A percentile compares a stretch with the other conserved stretches of the same genome.
These are phyloP conservation scores for Ogataea trehaloabstinens DNA, from an alignment of 805 yeast species.

Conservation along the genomic window DNA sequence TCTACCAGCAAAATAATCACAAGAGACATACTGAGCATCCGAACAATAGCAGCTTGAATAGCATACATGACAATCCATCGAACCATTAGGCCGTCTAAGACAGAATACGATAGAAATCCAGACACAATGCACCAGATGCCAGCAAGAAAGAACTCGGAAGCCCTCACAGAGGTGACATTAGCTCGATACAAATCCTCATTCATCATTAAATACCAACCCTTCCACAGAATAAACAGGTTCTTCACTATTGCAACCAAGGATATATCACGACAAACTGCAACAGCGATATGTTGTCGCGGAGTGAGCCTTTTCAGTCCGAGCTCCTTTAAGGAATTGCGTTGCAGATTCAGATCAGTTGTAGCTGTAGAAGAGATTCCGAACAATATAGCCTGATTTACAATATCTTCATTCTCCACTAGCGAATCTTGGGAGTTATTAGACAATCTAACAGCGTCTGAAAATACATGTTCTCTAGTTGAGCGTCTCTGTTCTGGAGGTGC, in stretches of 20 bases:
- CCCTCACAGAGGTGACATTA: constrained; percentile 53
- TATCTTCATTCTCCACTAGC: constrained; percentile 11
- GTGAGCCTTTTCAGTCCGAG: constrained; percentile 70
- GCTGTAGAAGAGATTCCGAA: constrained; percentile 29
- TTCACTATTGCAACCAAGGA: constrained; percentile 45
- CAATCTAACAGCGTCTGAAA: neutral
- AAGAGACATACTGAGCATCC: constrained; percentile 81
- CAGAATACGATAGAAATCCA: constrained; percentile 78
- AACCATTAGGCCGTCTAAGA: constrained; percentile 84
- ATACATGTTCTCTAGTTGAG: neutral
- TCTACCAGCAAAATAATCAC: constrained; percentile 70
- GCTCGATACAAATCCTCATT: constrained; percentile 21
- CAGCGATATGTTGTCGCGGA: constrained; percentile 70
- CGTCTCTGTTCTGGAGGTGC: constrained; percentile 1
- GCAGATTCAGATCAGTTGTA: constrained; percentile 24
- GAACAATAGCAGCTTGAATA: constrained; percentile 80
- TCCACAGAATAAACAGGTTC: constrained; percentile 25
- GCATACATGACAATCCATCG: constrained; percentile 93
- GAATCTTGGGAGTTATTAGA: constrained; percentile 10
- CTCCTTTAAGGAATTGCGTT: constrained; percentile 43
- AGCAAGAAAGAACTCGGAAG: constrained; percentile 76
- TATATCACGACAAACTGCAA: constrained; percentile 76
- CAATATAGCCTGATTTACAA: constrained; percentile 18
- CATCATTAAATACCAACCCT: constrained; percentile 25
- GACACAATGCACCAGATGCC: constrained; percentile 94